Percentiles rank a stretch among this genome's conserved stretches.
Evolutionary conservation across 345 rosid genomes (phyloP).

Genomic region (Gossypium stocksii): DNA sequence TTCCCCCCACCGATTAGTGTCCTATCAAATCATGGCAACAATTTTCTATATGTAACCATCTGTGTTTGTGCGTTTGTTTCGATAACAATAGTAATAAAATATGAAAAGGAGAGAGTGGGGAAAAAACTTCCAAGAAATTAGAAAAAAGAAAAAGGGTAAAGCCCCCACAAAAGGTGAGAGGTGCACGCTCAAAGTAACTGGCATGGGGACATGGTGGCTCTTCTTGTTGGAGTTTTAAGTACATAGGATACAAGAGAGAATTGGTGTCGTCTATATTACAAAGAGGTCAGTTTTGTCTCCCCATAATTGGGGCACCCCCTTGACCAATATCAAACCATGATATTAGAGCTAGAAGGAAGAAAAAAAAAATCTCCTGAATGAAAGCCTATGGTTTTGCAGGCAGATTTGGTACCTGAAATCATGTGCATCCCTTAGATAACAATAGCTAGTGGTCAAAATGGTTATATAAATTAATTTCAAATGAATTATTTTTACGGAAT

Average conservation of each 20-base stretch:
- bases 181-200: slow-evolving; percentile 22
- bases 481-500: rapidly evolving
- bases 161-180: background rate
- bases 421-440: background rate
- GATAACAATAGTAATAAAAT: background rate
- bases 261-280: slow-evolving; percentile 23
- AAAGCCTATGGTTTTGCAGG: background rate
- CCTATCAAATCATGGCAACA: slow-evolving; percentile 11
- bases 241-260: slow-evolving; percentile 12
- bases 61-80: slow-evolving; percentile 7
- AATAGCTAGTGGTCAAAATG: background rate
- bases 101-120: background rate
- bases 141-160: background rate
- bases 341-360: background rate
- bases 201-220: slow-evolving; percentile 26
- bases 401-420: background rate
- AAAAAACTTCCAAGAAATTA: slow-evolving; percentile 13
- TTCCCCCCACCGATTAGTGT: background rate
- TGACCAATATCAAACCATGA: slow-evolving; percentile 9
- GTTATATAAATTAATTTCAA: too few species aligned
- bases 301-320: slow-evolving; percentile 23
- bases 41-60: background rate
- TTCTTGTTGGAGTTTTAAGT: slow-evolving; percentile 24
- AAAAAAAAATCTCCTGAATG: background rate
- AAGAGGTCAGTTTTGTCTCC: slow-evolving; percentile 32